These are phyloP conservation scores for Talaromyces rugulosus DNA, from an alignment of 2,329 filamentous ascomycete species.

Conservation along the genomic window DNA sequence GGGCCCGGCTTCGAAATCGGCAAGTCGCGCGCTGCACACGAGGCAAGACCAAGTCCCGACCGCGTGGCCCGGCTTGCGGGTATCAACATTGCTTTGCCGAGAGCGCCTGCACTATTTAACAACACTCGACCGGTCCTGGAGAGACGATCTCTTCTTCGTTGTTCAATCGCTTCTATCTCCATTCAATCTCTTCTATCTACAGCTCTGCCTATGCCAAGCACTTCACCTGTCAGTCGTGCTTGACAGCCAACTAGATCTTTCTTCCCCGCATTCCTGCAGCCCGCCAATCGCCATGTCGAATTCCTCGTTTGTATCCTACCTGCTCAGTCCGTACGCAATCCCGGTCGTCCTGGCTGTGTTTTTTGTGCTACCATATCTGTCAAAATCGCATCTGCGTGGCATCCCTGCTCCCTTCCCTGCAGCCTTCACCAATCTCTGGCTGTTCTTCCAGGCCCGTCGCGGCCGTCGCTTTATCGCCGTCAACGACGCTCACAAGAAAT, in stretches of 20 bases:
- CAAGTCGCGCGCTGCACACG: not conserved
- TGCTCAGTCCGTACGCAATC: conserved; percentile 36
- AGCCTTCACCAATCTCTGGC: conserved; percentile 74
- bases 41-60: not conserved
- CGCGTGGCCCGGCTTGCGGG: not conserved
- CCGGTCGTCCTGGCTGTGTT: conserved; percentile 50
- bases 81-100: not conserved
- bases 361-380: conserved; percentile 56
- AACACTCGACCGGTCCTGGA: not conserved
- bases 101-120: not conserved
- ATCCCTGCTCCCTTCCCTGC: conserved; percentile 53
- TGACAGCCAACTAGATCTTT: not conserved
- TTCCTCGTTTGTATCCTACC: conserved; percentile 10
- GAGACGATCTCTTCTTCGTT: not conserved
- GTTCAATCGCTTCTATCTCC: not conserved
- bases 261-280: not conserved
- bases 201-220: not conserved
- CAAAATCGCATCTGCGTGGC: conserved; percentile 49
- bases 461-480: conserved; percentile 63
- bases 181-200: not conserved
- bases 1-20: not conserved
- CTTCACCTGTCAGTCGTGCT: not conserved
- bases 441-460: conserved; percentile 61
- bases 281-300: conserved; percentile 2
- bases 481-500: conserved; percentile 68